These are phyloP conservation scores for Saxophila tyrrhenica DNA, from an alignment of 495 filamentous ascomycete genomes.

Conservation along the genomic window DNA sequence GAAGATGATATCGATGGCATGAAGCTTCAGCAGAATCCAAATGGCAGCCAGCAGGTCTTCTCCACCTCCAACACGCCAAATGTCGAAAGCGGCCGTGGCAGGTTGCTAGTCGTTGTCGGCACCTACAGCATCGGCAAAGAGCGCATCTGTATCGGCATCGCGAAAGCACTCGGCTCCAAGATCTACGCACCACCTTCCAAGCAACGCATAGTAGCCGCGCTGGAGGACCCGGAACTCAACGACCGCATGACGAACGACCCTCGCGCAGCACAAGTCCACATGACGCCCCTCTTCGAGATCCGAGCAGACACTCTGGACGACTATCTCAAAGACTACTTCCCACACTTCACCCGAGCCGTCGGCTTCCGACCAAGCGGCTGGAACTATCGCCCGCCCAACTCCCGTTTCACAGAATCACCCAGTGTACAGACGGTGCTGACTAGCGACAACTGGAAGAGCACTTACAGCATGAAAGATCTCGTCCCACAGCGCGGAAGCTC, in stretches of 20 bases:
- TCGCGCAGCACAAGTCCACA: conserved; percentile 82
- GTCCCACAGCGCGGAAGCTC: conserved; percentile 70
- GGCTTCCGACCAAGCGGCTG: conserved; percentile 87
- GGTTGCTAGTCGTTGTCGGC: conserved; percentile 83
- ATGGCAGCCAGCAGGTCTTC: conserved; percentile 16
- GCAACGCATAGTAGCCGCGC: conserved; percentile 65
- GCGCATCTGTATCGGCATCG: conserved; percentile 85
- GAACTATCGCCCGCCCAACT: conserved; percentile 68
- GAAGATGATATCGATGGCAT: conserved; percentile 25
- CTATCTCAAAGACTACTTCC: conserved; percentile 67
- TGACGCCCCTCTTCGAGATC: conserved; percentile 91
- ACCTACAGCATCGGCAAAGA: conserved; percentile 99
- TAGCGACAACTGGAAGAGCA: conserved; percentile 58
- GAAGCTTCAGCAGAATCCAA: conserved; percentile 21
- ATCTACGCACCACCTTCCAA: conserved; percentile 82
- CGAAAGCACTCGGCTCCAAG: conserved; percentile 71
- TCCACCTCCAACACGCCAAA: conserved; percentile 15
- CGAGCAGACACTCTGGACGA: conserved; percentile 75
- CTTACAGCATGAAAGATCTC: conserved; percentile 54
- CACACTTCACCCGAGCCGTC: conserved; percentile 73
- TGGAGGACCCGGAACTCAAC: conserved; percentile 76
- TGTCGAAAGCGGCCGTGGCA: conserved; percentile 35
- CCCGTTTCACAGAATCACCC: conserved; percentile 51
- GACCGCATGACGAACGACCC: conserved; percentile 68
- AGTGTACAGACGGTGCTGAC: conserved; percentile 59